phyloP scores from a whole-genome alignment of 2,329 filamentous ascomycete species.

The Ophiosphaerella herpotricha region DNA sequence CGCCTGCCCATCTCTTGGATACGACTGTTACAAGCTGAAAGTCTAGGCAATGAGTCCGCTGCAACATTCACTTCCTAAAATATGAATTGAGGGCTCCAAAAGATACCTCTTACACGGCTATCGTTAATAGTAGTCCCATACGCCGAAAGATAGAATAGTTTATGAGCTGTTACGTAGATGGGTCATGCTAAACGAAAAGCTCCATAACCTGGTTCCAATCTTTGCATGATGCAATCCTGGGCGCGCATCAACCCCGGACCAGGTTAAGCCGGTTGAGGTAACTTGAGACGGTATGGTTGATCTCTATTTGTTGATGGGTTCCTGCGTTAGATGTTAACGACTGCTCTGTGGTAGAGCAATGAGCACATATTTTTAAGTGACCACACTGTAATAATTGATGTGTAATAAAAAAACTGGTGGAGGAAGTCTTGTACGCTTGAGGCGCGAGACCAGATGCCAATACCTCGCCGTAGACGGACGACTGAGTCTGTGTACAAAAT shows the following conservation, averaged over 20 bases:
- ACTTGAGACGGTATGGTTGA: neutral
- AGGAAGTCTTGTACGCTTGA: too few relatives aligned
- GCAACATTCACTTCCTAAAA: neutral
- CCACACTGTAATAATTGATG: too few relatives aligned
- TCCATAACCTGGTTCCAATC: neutral
- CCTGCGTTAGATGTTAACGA: neutral
- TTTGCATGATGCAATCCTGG: neutral
- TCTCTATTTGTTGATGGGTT: neutral
- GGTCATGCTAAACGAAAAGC: neutral
- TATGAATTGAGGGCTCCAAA: neutral
- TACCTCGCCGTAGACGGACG: too few relatives aligned
- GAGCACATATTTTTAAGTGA: neutral
- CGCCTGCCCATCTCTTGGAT: neutral
- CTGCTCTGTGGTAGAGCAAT: neutral
- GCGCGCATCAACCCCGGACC: neutral
- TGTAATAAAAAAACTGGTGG: too few relatives aligned
- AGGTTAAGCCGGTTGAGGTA: neutral
- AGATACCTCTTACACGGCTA: too few relatives aligned
- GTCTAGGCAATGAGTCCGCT: too few relatives aligned
- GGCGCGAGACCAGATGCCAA: too few relatives aligned
- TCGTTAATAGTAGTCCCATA: too few relatives aligned
- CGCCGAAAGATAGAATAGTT: too few relatives aligned
- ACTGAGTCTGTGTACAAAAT: too few relatives aligned
- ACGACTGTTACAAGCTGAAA: too few relatives aligned
- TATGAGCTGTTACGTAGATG: too few relatives aligned